Evolutionary conservation across 2,329 filamentous ascomycete genomes (phyloP), one percentile per base, ranked within the genome.

Genomic region (Dothideomycetes sp.): DNA sequence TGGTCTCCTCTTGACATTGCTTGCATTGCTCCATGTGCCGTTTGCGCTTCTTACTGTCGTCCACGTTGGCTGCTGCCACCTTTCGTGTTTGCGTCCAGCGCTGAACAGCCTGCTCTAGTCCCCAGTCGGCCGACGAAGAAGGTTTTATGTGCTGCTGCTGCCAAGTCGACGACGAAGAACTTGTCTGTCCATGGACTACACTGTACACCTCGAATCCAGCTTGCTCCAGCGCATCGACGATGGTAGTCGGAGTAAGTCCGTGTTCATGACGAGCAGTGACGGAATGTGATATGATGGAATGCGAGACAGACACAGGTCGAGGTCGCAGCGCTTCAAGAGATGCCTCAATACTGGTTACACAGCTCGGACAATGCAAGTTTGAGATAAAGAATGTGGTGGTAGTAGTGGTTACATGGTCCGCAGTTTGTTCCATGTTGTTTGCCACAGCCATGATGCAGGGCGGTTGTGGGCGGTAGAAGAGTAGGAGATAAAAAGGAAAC

Each of bases 341-440:
- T 39, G 70, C 63, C 52, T 76, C 69, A 53, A 87, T 84, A 48
- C 71, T 68, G 27, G 73, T 71, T 36, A 84, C 75, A 57, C 82
- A 87, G 44, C 80, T 82, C 11, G 81, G 77, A 62, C 82, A 86
- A 60, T 87, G 82, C n/a, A 87, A 68, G 57, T 87, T 86, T 45
- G 71, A 74, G 49, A 87, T 65, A 45, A 85, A 68, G 52, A 81
- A 76, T 24, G 74, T 79, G 2, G 75, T 79, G 14, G 50, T 27
- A 24, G 74, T 79, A 2, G 75, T 79, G 14, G 50, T 27, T 12
- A 27, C 22, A 27, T 12, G 22, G 22, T 12, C 22, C 22, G 22
- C 12, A 12, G 12, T 27, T 7, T 56, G 31, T 34, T 27, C 22
- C 22, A 27, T 27, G 22, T 27, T 27, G 22, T n/a, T n/a, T n/a